Evolutionary conservation across 306 rosid species (phyloP), one percentile per base, ranked within the genome.

Genomic region (Ochetophila trinervis): DNA sequence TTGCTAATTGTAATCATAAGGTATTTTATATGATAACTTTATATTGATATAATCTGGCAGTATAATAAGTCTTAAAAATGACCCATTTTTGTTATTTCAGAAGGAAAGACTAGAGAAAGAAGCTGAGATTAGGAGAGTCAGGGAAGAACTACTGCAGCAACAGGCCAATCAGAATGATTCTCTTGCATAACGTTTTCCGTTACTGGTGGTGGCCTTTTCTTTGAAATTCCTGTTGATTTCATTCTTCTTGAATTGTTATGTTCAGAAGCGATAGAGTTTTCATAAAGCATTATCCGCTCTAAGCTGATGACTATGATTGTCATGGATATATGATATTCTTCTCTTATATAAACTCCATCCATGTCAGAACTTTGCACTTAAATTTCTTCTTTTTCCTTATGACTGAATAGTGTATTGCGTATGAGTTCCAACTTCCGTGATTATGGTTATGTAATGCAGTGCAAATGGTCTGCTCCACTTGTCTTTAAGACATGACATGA

Each of bases 51-150:
- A 10, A 40, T 40, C 10, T 40, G 45, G 45, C 45, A 40, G 45
- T 40, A 40, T 40, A 8, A 40, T 40, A 8, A 40, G 13, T 6
- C 45, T 40, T 27, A 27, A 40, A 40, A 8, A 11, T 40, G 6
- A 40, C 45, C 45, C 45, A 40, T 27, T 34, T 22, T 54, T 36
- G 47, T 56, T 68, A 71, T 63, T 58, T n/a, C 80, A 94, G 99
- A 34, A 14, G 65, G 99, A 94, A 75, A 88, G 95, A 72, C 15
- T 78, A 75, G 97, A 90, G 80, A 86, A 59, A 79, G 90, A 88
- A 79, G 88, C 83, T 20, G 99, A 90, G 93, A 75, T 94, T 72
- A 79, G 81, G 78, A 88, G 90, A 62, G 94, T 86, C 44, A 84
- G 97, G 60, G 91, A 87, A 70, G 88, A 94, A 62, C 76, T 94